Evolutionary conservation across 2,329 filamentous ascomycete species (phyloP), one percentile per base, ranked within the genome.

Genomic region (Epichloe festucae): DNA sequence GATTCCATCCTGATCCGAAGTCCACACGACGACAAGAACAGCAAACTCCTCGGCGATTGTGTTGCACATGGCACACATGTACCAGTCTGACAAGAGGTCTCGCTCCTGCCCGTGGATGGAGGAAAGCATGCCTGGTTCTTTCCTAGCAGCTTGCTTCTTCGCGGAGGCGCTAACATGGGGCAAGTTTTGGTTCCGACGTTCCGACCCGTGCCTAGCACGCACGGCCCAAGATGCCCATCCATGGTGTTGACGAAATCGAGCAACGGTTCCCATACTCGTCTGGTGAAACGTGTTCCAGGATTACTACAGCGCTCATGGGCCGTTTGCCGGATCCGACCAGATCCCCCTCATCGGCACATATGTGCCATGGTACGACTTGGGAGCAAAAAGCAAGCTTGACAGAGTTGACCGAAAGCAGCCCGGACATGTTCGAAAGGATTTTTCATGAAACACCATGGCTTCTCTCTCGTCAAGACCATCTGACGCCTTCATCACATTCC

Each of bases 231-330:
- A 7, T 23, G 23, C 23, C 23, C 5, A 7, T 23, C 7, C 23
- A 23, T 23, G 6, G 23, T 23, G 23, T 23, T 7, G 23, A 23
- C 5, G 23, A 23, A 23, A 23, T 23, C 23, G 23, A 23, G 23
- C 27, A 85, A 4, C 82, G 82, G 2, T 85, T 87, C 52, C 78
- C 81, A 0, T 81, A 82, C 52, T 74, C 81, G 0, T 88, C 82
- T 61, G 84, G 84, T 43, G 21, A 23, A 23, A 23, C 21, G 74
- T 88, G 23, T 87, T 88, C 59, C 82, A 87, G 74, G 4, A 82
- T 49, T 84, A 85, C 63, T 87, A 87, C 62, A 75, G 71, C 38
- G 75, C 70, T 1, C 73, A 82, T 53, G 72, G 72, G 4, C 76
- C 78, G 1, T 87, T 87, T 51, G 65, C 67, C 3, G 21, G 21